Percentiles rank a stretch among this genome's conserved stretches.
Conservation (phyloP, 352 stramenopile genomes). For the Pythium rishiriense region DNA sequence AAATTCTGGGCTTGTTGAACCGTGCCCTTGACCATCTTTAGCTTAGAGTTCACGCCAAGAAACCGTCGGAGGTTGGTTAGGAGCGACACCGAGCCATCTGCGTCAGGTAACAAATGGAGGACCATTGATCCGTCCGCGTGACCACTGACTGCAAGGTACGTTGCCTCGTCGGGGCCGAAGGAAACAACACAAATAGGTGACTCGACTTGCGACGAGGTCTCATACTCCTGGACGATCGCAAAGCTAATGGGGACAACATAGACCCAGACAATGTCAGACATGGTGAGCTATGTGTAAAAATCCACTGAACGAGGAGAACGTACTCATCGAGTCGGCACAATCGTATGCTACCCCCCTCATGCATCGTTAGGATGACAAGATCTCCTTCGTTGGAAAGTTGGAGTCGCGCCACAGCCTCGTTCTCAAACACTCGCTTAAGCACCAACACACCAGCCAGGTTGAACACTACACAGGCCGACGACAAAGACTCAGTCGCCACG, state of each 20-base stretch:
- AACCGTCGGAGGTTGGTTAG: slow-evolving; percentile 69
- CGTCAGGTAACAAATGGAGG: slow-evolving; percentile 79
- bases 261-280: neutral
- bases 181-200: slow-evolving; percentile 57
- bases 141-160: slow-evolving; percentile 69
- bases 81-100: slow-evolving; percentile 76
- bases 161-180: slow-evolving; percentile 75
- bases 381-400: slow-evolving; percentile 71
- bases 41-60: slow-evolving; percentile 74
- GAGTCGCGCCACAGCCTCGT: slow-evolving; percentile 49
- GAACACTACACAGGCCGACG: slow-evolving; percentile 57
- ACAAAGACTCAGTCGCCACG: slow-evolving; percentile 14
- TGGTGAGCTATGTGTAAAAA: neutral
- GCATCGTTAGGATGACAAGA: slow-evolving; percentile 67
- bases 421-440: slow-evolving; percentile 42
- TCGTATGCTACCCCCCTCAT: slow-evolving; percentile 37
- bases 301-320: slow-evolving; percentile 4
- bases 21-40: slow-evolving; percentile 87
- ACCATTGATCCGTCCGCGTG: slow-evolving; percentile 75
- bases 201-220: slow-evolving; percentile 25
- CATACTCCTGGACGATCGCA: slow-evolving; percentile 68
- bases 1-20: slow-evolving; percentile 88
- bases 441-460: slow-evolving; percentile 69
- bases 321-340: slow-evolving; percentile 85
- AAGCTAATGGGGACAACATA: slow-evolving; percentile 5